Conservation (phyloP, 192 early-diverging fungal genomes). For the Podila minutissima region DNA sequence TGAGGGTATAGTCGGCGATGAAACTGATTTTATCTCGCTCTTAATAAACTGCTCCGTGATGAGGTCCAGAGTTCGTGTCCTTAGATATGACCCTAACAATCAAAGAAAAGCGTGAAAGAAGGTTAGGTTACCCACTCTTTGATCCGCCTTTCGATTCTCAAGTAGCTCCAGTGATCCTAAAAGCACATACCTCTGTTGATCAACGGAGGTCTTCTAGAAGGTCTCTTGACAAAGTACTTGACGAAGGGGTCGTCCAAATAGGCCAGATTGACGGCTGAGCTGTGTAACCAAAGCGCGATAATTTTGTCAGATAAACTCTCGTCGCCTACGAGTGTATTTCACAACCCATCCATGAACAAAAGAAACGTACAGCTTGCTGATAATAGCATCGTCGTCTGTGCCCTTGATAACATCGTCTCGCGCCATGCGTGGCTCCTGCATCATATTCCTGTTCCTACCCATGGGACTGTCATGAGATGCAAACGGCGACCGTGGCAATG, state of each 20-base stretch:
- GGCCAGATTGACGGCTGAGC: conserved; percentile 82
- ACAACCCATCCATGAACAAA: neutral
- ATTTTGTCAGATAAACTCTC: neutral
- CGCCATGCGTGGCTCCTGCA: conserved; percentile 7
- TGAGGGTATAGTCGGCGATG: conserved; percentile 1
- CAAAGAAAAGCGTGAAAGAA: neutral
- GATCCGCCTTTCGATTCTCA: neutral
- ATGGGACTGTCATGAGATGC: neutral
- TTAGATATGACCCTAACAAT: conserved; percentile 76
- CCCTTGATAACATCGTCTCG: conserved; percentile 79
- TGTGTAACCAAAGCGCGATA: conserved; percentile 15
- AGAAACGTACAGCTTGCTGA: conserved; percentile 75
- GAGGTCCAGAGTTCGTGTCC: conserved; percentile 73
- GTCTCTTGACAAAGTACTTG: conserved; percentile 76
- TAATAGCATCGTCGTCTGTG: conserved; percentile 94
- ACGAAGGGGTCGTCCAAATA: conserved; percentile 90
- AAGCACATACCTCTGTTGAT: conserved; percentile 84
- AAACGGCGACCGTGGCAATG: neutral
- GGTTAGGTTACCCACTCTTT: neutral
- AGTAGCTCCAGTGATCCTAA: too few relatives aligned
- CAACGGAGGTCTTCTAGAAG: conserved; percentile 83
- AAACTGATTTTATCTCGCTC: neutral
- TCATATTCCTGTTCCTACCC: neutral
- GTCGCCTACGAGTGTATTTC: too few relatives aligned
- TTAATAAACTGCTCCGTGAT: conserved; percentile 73